Evolutionary conservation across 176 grass and related monocot species (phyloP), one percentile per base, ranked within the genome.

Genomic region (Carex scoparia): DNA sequence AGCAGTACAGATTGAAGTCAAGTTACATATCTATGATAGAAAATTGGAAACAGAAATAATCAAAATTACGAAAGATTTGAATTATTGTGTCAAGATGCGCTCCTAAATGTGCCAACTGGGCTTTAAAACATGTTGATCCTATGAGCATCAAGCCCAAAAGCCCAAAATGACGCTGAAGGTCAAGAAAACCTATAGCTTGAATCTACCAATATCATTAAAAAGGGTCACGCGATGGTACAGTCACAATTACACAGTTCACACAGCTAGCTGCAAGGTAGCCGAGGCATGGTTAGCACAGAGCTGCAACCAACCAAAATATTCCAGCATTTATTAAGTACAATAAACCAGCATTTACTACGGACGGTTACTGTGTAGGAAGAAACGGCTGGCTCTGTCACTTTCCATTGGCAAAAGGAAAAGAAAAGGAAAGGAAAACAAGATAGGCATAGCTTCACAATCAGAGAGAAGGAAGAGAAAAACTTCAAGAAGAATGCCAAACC

Each of bases 121-220:
- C 72, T 69, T 69, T 18, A 69, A 9, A 40, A 16, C 33, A 37
- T 42, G 66, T 40, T 69, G 66, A 7, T 42, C 67, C 48, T 54
- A 28, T 16, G 23, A 76, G 49, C 19, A 76, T 76, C 19, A 76
- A 55, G 72, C 72, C 72, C 72, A 76, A 15, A 76, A 55, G 48
- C 48, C 48, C 72, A 76, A 32, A 31, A 55, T 55, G 72, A 76
- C 31, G 72, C 23, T 7, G 19, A 75, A 53, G 3, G n/a, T 2
- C 44, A 15, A 74, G 37, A 55, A 76, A 76, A 28, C 48, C 11
- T 55, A 70, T 70, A 15, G 16, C 33, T 9, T n/a, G 15, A 76
- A 55, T 55, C 48, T 76, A 76, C 72, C 9, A 32, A 30, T 54
- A 54, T 23, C 16, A 31, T 55, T 55, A 53, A 31, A 23, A 55